Conservation (phyloP, 768 basidiomycete species). For the Lactarius hatsudake region DNA sequence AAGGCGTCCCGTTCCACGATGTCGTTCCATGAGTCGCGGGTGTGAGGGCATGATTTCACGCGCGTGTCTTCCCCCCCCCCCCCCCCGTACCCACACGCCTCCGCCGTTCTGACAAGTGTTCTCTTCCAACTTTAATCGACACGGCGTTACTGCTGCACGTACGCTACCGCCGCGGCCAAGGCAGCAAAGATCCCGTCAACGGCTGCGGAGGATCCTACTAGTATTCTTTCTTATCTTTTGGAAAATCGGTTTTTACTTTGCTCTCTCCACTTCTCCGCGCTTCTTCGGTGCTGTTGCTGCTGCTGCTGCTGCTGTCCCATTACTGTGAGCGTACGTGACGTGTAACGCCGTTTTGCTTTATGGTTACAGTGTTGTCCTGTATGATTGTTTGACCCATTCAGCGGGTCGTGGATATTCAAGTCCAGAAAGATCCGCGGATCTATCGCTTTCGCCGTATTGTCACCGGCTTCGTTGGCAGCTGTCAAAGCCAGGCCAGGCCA, state of each 20-base stretch:
- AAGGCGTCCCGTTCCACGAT: not conserved
- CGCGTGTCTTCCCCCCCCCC: not conserved
- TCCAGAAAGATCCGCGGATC: conserved; percentile 5
- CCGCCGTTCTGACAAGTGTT: not conserved
- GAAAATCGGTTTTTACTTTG: not conserved
- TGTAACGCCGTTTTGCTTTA: not conserved
- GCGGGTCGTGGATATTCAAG: not conserved
- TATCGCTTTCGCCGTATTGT: not conserved
- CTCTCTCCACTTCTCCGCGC: not conserved
- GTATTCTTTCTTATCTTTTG: not conserved
- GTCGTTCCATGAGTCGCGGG: not conserved
- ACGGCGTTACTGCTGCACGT: not conserved
- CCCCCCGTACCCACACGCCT: not conserved
- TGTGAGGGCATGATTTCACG: not conserved
- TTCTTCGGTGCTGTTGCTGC: not conserved
- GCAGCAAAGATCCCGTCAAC: not conserved
- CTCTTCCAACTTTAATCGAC: not conserved
- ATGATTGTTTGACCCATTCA: not conserved
- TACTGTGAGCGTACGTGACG: not conserved
- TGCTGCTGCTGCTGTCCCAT: not conserved
- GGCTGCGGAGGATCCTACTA: not conserved
- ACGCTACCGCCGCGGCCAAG: not conserved
- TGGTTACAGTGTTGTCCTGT: not conserved
- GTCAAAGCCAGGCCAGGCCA: not conserved
- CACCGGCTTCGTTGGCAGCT: not conserved